Base-by-base conservation (phyloP, 176 grass and related monocot genomes). In the Elymus sibiricus region DNA sequence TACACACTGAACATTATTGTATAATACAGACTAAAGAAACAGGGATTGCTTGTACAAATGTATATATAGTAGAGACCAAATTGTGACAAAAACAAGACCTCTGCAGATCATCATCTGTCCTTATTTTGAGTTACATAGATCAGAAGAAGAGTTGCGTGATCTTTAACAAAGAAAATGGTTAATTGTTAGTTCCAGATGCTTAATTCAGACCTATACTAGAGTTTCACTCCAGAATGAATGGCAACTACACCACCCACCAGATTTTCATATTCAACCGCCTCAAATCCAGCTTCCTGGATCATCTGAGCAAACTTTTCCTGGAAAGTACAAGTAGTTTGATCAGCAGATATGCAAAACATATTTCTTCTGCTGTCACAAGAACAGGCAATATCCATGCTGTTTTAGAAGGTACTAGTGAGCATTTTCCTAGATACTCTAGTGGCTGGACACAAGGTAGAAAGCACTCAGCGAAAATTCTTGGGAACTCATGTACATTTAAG, bases 211-310 rank as follows among this genome's bases (percentile, higher is more conserved):
- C 29, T 61, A 3, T 42, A 29, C 21, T 93, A 95, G 58, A 95
- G 51, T 81, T 98, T 98, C 61, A 98, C 55, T 55, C 93, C 91
- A 83, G 95, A 98, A 80, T 98, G 91, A 89, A 95, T 89, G 64
- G 95, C 91, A 83, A 98, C 91, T 38, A 95, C 90, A 47, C 91
- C 93, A 4, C 96, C 95, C 64, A 98, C 95, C 11, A 98, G 88
- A 83, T 98, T 98, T 79, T 98, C 95, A 37, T 95, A 98, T 63
- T 95, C 88, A 21, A 95, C 95, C 43, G 87, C 85, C 80, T 93
- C 80, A 78, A 98, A 98, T 82, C 93, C 95, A 1, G 93, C 91
- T 87, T 95, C 91, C 35, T 87, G 88, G 71, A 95, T 98, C 95
- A 98, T 95, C 67, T 76, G 86, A 77, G 91, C 91, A 77, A 98